Base-by-base conservation (phyloP, 2,329 filamentous ascomycete species). In the Coniella lustricola region DNA sequence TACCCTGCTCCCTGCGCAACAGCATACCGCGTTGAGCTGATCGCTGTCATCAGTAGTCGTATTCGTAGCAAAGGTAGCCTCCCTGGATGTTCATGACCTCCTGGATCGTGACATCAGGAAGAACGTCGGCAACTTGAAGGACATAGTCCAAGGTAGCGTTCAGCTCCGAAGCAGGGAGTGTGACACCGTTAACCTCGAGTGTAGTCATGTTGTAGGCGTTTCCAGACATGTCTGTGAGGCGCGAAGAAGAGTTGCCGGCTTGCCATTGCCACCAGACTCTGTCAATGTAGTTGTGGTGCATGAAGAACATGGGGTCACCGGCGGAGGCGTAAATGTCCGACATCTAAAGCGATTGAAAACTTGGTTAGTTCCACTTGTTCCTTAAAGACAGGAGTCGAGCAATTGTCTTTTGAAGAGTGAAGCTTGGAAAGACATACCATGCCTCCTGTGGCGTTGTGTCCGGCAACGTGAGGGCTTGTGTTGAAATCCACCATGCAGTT, bases 281-380 rank as follows among this genome's bases (percentile, higher is more conserved):
- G 53, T 59, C 56, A 7, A 65, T 50, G 56, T 63, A 61, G 18
- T 54, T 53, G 54, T 67, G 62, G 40, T 65, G 63, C 0, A 66
- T 49, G 43, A 59, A 67, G 51, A 67, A 67, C 8, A 51, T 59
- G 25, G 64, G 65, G 38, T 67, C 65, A 12, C 48, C 47, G 1
- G 48, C 37, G 7, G 43, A 47, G 34, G 54, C 44, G 32, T 48
- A 55, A 16, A 51, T 42, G 14, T 58, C 54, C 14, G 40, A 25
- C 49, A 59, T 54, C 50, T 52, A 31, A 13, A n/a, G 17, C 16
- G 13, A 21, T 1, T 7, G 7, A 7, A 4, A 16, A 12, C n/a
- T 25, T 22, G 21, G 38, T 50, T 7, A 47, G 34, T 3, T 25
- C 16, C 20, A 32, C 16, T 13, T 20, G n/a, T n/a, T n/a, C n/a